Evolutionary conservation across 1,139 yeast species (phyloP).

Genomic region (Yamadazyma friedrichii): DNA sequence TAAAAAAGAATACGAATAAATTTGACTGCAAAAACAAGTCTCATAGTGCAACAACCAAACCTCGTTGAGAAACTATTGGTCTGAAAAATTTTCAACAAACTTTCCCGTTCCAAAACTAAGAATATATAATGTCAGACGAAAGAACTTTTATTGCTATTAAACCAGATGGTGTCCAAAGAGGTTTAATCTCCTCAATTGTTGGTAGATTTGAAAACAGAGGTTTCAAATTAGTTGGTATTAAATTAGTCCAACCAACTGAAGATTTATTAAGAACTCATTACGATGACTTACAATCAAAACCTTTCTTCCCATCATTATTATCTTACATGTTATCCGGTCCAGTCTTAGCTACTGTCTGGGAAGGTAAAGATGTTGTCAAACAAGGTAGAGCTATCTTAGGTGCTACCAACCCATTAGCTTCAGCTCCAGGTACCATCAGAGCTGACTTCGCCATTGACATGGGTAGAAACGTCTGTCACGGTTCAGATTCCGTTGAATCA

Average conservation of each 20-base stretch:
- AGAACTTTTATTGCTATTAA: conserved; percentile 99
- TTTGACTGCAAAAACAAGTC: neutral
- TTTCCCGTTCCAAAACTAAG: neutral
- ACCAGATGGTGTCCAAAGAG: conserved; percentile 99
- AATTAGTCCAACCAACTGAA: conserved; percentile 87
- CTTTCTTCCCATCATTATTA: conserved; percentile 95
- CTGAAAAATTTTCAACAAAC: conserved; percentile 8
- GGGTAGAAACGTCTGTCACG: conserved; percentile 99
- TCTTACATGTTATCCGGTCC: conserved; percentile 99
- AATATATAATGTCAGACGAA: conserved; percentile 55
- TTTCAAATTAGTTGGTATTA: conserved; percentile 94
- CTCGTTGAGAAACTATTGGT: neutral
- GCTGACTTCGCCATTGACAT: conserved; percentile 95
- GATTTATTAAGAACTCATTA: conserved; percentile 88
- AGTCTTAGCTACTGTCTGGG: conserved; percentile 99
- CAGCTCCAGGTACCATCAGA: conserved; percentile 99
- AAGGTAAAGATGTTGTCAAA: conserved; percentile 99
- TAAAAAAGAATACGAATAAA: neutral
- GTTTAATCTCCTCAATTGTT: conserved; percentile 84
- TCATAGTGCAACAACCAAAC: neutral
- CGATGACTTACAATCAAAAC: conserved; percentile 91
- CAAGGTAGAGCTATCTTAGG: conserved; percentile 98
- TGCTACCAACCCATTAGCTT: conserved; percentile 97
- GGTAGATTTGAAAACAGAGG: conserved; percentile 97
- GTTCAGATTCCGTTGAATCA: conserved; percentile 98